Evolutionary conservation across 768 basidiomycete species (phyloP).

Genomic region (Hericium erinaceus): DNA sequence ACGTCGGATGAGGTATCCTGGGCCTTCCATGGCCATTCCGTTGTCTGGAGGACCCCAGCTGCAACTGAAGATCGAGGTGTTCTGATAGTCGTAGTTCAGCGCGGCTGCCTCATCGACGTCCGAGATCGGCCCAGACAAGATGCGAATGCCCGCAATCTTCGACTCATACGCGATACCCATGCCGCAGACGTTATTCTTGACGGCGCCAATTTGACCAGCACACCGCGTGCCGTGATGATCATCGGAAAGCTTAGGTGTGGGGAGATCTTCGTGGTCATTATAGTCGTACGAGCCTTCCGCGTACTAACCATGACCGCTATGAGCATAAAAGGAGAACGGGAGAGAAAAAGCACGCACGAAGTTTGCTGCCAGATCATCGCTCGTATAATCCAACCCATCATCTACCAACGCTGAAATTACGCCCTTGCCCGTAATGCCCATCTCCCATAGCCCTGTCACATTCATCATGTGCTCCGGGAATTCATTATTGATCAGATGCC

Average conservation of each 20-base stretch:
- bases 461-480: slow-evolving; percentile 83
- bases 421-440: slow-evolving; percentile 82
- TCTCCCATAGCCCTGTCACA: slow-evolving; percentile 85
- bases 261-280: slow-evolving; percentile 85
- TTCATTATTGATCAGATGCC: slow-evolving; percentile 91
- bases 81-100: slow-evolving; percentile 89
- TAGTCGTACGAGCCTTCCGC: slow-evolving; percentile 89
- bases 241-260: slow-evolving; percentile 79
- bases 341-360: slow-evolving; percentile 55
- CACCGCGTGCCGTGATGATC: slow-evolving; percentile 98
- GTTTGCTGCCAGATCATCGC: slow-evolving; percentile 79
- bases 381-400: slow-evolving; percentile 89
- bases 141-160: slow-evolving; percentile 89
- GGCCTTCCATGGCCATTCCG: slow-evolving; percentile 90
- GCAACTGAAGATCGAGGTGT: slow-evolving; percentile 90
- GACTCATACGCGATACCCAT: slow-evolving; percentile 89
- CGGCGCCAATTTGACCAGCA: slow-evolving; percentile 92
- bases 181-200: slow-evolving; percentile 88
- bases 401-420: slow-evolving; percentile 86
- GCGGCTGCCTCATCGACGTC: slow-evolving; percentile 94
- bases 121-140: slow-evolving; percentile 89
- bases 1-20: slow-evolving; percentile 83
- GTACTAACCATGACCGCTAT: slow-evolving; percentile 38
- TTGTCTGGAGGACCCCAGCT: slow-evolving; percentile 99
- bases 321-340: neutral